Base-by-base conservation (phyloP, 495 filamentous ascomycete genomes). In the Entonaema liquescens region DNA sequence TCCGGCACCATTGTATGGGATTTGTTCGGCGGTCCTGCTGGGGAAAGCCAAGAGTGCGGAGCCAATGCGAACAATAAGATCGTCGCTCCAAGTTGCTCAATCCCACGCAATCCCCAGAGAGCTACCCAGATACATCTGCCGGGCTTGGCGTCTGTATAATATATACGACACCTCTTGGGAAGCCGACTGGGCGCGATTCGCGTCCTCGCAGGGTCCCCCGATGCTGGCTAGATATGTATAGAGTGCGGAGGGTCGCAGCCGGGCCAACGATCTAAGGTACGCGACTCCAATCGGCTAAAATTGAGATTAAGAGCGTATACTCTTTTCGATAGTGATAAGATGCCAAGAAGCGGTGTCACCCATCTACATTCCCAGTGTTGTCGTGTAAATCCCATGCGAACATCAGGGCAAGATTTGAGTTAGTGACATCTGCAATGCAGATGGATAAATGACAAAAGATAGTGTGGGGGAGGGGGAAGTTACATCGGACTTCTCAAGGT, bases 101-200 rank as follows among this genome's bases (percentile, higher is more conserved):
- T 59, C 59, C 59, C 69, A 55, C 54, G 47, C 59, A 64, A 21
- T 15, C 40, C 44, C 64, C 57, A 50, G 63, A 63, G 28, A 59
- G 56, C 58, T 31, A 65, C n/a, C n/a, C n/a, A 64, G 57, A 71
- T 26, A 52, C 63, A 78, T 78, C 76, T 76, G 74, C 76, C 76
- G 76, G 50, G 57, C 76, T 78, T 76, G 76, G 76, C 71, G 62
- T 67, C 31, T 66, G 53, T 71, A 70, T 64, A 62, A 76, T 76
- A 73, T 73, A 73, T 47, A 69, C 70, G 73, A 70, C 70, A 64
- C 67, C 47, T 57, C 58, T 31, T 64, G 36, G 47, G 65, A 59
- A 49, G 59, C 65, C 66, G 70, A 70, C 65, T 67, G 55, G 64
- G 61, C 69, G 55, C 15, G 26, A 52, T 55, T 53, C 60, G 42